Conservation (phyloP, 805 yeast species). For the Nakazawaea sp. region DNA sequence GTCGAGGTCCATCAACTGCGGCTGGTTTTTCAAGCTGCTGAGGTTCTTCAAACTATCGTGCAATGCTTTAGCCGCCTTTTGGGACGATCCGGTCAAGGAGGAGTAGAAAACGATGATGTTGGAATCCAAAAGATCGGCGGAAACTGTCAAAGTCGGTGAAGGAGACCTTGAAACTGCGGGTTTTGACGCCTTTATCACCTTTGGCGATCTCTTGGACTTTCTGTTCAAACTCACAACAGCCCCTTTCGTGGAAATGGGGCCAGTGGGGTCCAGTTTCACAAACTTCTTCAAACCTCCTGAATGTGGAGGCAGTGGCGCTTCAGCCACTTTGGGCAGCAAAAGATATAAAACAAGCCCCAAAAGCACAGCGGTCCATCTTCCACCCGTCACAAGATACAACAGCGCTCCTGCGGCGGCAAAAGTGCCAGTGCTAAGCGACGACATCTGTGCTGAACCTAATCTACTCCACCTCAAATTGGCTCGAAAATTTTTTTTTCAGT, state of each 20-base stretch:
- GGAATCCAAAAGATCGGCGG: conserved; percentile 40
- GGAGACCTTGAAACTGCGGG: conserved; percentile 15
- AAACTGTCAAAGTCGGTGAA: conserved; percentile 27
- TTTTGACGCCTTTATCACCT: conserved; percentile 30
- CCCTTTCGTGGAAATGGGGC: no score
- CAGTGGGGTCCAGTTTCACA: no score
- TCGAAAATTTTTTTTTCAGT: conserved; percentile 1
- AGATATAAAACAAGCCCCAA: conserved; percentile 16
- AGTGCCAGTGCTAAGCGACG: not conserved
- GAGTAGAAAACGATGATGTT: conserved; percentile 71
- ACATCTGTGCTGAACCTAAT: no score
- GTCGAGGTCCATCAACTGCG: conserved; percentile 63
- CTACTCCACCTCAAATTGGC: no score
- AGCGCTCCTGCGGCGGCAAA: conserved; percentile 4
- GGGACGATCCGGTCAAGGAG: conserved; percentile 79
- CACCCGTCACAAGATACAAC: conserved; percentile 33
- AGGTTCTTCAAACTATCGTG: conserved; percentile 32
- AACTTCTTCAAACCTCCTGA: conserved; percentile 3
- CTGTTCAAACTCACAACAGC: conserved; percentile 7
- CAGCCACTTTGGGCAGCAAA: not conserved
- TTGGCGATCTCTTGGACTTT: conserved; percentile 30
- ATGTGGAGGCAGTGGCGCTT: no score
- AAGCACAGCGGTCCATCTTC: conserved; percentile 30
- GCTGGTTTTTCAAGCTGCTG: conserved; percentile 25
- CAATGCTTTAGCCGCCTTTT: conserved; percentile 55